phyloP scores from a whole-genome alignment of 495 filamentous ascomycete species.

The Hypoxylon fuscum region DNA sequence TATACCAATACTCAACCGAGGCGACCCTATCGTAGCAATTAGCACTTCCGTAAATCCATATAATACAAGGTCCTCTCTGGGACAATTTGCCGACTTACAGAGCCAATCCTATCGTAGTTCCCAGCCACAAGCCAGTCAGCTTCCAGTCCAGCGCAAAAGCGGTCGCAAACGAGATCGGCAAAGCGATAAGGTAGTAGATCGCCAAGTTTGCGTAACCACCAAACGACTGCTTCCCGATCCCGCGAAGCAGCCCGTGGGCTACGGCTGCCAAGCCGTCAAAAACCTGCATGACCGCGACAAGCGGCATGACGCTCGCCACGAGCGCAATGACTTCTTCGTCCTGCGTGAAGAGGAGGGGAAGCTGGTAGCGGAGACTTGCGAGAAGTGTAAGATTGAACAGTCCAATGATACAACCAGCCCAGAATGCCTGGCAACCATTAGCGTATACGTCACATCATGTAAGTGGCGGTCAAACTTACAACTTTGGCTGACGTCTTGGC shows the following conservation, averaged over 20 bases:
- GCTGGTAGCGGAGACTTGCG: conserved; percentile 66
- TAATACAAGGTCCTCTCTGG: not conserved
- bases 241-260: conserved; percentile 84
- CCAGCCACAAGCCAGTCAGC: conserved; percentile 81
- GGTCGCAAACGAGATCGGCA: conserved; percentile 82
- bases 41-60: conserved; percentile 16
- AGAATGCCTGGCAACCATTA: conserved; percentile 56
- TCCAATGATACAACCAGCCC: conserved; percentile 72
- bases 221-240: conserved; percentile 84
- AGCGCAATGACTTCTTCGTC: conserved; percentile 81
- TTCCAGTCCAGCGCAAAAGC: conserved; percentile 78
- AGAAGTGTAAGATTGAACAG: conserved; percentile 78
- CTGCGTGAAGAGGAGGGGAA: conserved; percentile 81
- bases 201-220: conserved; percentile 87
- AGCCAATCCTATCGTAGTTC: conserved; percentile 74
- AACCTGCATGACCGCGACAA: conserved; percentile 87
- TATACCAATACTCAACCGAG: conserved; percentile 70
- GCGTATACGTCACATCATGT: conserved; percentile 8
- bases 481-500: conserved; percentile 77
- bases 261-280: conserved; percentile 82
- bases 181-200: conserved; percentile 83
- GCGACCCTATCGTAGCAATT: conserved; percentile 60
- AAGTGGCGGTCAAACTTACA: conserved; percentile 45
- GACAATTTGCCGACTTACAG: conserved; percentile 52
- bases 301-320: conserved; percentile 75